Percentiles rank a stretch among this genome's conserved stretches.
Conservation (phyloP, 768 basidiomycete genomes). For the Lactifluus echinatus region DNA sequence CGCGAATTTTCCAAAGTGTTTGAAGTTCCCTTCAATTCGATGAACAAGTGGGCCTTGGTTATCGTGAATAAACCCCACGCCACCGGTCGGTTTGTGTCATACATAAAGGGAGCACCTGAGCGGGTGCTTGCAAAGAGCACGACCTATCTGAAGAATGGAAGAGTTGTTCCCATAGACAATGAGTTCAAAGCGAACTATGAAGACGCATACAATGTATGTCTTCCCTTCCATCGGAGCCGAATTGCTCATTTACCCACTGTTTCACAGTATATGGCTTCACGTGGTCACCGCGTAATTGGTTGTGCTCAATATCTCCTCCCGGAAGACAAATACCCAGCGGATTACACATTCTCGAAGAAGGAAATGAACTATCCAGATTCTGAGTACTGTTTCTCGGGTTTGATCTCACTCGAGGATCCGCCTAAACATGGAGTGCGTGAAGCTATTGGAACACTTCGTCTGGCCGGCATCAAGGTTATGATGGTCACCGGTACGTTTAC, state of each 20-base stretch:
- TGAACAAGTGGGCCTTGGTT: slow-evolving; percentile 66
- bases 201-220: slow-evolving; percentile 49
- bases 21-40: slow-evolving; percentile 67
- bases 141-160: slow-evolving; percentile 48
- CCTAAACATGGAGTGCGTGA: slow-evolving; percentile 66
- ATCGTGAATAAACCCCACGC: slow-evolving; percentile 52
- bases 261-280: slow-evolving; percentile 65
- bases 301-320: slow-evolving; percentile 54
- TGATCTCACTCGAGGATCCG: slow-evolving; percentile 62
- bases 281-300: slow-evolving; percentile 68
- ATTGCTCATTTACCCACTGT: background rate
- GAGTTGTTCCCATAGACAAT: slow-evolving; percentile 40
- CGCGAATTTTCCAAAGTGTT: slow-evolving; percentile 51
- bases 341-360: slow-evolving; percentile 46
- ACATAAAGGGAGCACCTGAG: slow-evolving; percentile 65
- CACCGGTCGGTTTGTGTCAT: slow-evolving; percentile 41
- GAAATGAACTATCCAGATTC: slow-evolving; percentile 45
- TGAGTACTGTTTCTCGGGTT: slow-evolving; percentile 55
- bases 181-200: slow-evolving; percentile 48
- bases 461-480: slow-evolving; percentile 69
- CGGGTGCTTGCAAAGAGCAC: slow-evolving; percentile 57
- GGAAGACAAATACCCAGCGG: slow-evolving; percentile 36
- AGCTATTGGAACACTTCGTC: slow-evolving; percentile 59
- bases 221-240: background rate
- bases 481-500: slow-evolving; percentile 53